A percentile compares a stretch with the other conserved stretches of the same genome.
These are phyloP conservation scores for Acanthamoeba lugdunensis DNA, from an alignment of 208 protist species.

Conservation along the genomic window DNA sequence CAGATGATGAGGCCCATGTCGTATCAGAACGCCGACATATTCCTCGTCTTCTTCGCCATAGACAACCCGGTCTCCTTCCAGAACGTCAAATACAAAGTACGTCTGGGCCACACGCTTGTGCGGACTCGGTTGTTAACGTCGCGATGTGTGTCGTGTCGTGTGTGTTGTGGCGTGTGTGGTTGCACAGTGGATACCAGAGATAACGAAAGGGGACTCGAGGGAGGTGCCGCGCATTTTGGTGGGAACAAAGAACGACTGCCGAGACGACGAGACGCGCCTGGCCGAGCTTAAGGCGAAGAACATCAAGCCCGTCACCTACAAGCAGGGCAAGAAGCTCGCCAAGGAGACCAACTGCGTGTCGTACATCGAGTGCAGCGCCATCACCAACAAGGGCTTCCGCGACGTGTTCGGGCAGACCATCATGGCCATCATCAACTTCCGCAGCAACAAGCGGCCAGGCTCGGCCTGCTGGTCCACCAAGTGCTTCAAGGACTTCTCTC, in stretches of 20 bases:
- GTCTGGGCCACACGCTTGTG: not conserved
- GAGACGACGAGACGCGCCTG: constrained; percentile 30
- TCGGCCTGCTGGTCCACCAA: constrained; percentile 49
- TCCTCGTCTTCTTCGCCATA: constrained; percentile 54
- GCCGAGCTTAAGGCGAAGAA: not conserved
- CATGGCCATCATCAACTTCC: constrained; percentile 52
- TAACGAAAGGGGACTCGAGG: constrained; percentile 12
- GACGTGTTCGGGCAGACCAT: constrained; percentile 60
- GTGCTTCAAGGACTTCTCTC: constrained; percentile 7
- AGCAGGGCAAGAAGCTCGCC: constrained; percentile 58
- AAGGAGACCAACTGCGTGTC: constrained; percentile 26
- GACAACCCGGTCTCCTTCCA: constrained; percentile 61
- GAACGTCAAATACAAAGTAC: constrained; percentile 59
- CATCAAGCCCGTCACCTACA: constrained; percentile 52
- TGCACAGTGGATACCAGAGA: constrained; percentile 34
- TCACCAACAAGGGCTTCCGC: constrained; percentile 57
- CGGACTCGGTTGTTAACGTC: not conserved
- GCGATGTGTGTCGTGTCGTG: not conserved
- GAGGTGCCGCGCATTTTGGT: constrained; percentile 35
- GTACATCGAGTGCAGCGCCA: constrained; percentile 56
- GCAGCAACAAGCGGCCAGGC: constrained; percentile 29
- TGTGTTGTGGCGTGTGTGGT: not conserved
- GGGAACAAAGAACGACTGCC: constrained; percentile 51
- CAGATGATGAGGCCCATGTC: constrained; percentile 52
- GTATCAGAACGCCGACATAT: constrained; percentile 55